Percentiles rank a stretch among this genome's conserved stretches.
Conservation (phyloP, 2,329 filamentous ascomycete genomes). For the Diaporthe helianthi region DNA sequence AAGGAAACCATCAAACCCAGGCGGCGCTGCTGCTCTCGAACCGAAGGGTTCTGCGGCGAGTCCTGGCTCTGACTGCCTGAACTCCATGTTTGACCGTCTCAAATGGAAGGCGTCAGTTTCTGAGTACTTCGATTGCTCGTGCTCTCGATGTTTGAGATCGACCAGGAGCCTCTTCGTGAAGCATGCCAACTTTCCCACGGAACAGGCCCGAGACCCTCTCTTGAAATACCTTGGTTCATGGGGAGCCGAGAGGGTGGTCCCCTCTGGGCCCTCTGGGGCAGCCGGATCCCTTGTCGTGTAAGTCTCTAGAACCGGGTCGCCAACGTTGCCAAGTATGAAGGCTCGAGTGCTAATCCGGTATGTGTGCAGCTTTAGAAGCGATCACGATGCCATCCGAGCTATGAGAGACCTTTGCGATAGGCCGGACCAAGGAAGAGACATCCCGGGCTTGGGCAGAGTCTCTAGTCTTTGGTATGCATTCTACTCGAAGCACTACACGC, state of each 20-base stretch:
- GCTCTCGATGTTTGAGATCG: not conserved
- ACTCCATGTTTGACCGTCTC: not conserved
- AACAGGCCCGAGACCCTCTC: not conserved
- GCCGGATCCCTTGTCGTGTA: not conserved
- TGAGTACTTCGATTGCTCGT: conserved; percentile 25
- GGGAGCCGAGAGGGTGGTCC: not conserved
- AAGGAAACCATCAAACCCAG: not conserved
- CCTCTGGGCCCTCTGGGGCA: not conserved
- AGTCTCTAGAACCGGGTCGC: not conserved
- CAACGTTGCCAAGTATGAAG: not conserved
- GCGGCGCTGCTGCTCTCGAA: not conserved
- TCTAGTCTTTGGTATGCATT: conserved; percentile 28
- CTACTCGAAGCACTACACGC: conserved; percentile 29
- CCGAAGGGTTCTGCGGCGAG: not conserved
- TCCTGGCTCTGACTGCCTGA: not conserved
- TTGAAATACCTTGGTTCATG: conserved; percentile 11
- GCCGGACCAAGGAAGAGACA: not conserved
- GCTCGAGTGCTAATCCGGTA: not conserved
- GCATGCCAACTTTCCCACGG: not conserved
- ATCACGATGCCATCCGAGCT: conserved; percentile 22
- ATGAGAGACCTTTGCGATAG: conserved; percentile 8
- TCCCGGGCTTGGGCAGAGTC: not conserved
- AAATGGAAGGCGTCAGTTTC: too few relatives aligned
- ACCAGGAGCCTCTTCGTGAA: conserved; percentile 23
- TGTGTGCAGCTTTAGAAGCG: conserved; percentile 15